Evolutionary conservation across 2,329 filamentous ascomycete species (phyloP).

Genomic region (Ascosphaera apis): DNA sequence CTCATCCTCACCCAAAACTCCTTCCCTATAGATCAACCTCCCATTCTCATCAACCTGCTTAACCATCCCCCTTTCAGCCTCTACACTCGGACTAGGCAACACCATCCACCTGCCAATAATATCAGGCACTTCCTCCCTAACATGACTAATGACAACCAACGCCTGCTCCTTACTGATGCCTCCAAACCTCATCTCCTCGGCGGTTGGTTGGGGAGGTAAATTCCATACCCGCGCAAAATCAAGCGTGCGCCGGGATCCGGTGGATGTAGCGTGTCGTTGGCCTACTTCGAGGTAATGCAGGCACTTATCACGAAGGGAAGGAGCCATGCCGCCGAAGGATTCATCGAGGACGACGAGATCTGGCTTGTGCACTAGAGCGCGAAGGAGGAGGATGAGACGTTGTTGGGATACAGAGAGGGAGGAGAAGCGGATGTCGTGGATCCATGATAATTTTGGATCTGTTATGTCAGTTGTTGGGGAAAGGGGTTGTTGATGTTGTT

Average conservation of each 20-base stretch:
- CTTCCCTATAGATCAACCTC: constrained; percentile 2
- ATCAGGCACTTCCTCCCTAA: constrained; percentile 71
- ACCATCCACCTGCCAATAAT: constrained; percentile 69
- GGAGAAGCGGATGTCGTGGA: constrained; percentile 54
- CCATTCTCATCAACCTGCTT: neutral
- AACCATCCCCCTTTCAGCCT: neutral
- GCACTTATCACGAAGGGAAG: constrained; percentile 63
- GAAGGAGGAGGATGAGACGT: constrained; percentile 62
- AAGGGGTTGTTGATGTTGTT: constrained; percentile 3
- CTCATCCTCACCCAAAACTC: constrained; percentile 3
- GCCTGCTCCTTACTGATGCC: constrained; percentile 53
- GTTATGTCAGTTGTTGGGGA: constrained; percentile 4
- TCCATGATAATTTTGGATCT: constrained; percentile 27
- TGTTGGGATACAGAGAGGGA: constrained; percentile 32
- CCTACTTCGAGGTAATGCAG: constrained; percentile 53
- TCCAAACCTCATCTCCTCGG: constrained; percentile 8
- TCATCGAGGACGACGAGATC: constrained; percentile 73
- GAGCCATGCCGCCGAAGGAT: constrained; percentile 69
- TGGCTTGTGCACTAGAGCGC: constrained; percentile 56
- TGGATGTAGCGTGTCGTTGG: constrained; percentile 19
- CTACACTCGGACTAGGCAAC: constrained; percentile 29
- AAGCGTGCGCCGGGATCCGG: constrained; percentile 5
- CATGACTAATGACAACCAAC: constrained; percentile 76
- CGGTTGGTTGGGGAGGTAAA: constrained; percentile 2
- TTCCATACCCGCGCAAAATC: constrained; percentile 1